A percentile compares a stretch with the other conserved stretches of the same genome.
Evolutionary conservation across 1,284 basidiomycete species (phyloP).

Genomic region (Cutaneotrichosporon sp.): DNA sequence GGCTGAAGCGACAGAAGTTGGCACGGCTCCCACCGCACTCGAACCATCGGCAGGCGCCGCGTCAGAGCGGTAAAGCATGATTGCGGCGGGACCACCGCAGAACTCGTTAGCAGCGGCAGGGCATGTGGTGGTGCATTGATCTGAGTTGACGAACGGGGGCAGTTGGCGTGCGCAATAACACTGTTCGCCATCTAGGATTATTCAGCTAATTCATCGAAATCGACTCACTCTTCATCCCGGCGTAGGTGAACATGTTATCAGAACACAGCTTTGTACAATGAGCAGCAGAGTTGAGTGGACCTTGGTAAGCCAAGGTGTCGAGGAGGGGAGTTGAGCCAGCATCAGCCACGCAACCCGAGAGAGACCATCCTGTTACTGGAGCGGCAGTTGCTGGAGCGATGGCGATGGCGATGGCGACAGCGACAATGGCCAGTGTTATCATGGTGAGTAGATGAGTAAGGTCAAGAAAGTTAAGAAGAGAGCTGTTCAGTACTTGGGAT

Average conservation of each 20-base stretch:
- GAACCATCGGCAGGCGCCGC: not conserved
- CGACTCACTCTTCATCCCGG: conserved; percentile 46
- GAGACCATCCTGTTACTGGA: conserved; percentile 13
- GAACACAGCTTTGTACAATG: conserved; percentile 45
- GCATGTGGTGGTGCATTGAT: conserved; percentile 12
- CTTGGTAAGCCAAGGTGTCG: conserved; percentile 15
- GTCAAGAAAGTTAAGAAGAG: too few species aligned
- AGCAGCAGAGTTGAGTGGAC: conserved; percentile 40
- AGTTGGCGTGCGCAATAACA: conserved; percentile 20
- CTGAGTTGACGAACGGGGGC: not conserved
- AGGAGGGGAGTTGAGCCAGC: conserved; percentile 27
- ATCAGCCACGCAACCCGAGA: conserved; percentile 46
- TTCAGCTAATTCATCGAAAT: too few species aligned
- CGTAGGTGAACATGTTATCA: conserved; percentile 43
- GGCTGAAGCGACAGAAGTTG: not conserved
- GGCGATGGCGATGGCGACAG: too few species aligned
- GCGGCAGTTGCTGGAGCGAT: not conserved
- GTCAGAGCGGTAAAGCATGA: not conserved
- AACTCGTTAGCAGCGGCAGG: not conserved
- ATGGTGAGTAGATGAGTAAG: too few species aligned
- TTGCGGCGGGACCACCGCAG: conserved; percentile 9
- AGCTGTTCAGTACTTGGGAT: too few species aligned
- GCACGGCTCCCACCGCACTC: not conserved
- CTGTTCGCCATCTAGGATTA: conserved; percentile 7
- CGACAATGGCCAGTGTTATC: not conserved